Conservation (phyloP, 163 green algal species). For the Trebouxia gelatinosa region DNA sequence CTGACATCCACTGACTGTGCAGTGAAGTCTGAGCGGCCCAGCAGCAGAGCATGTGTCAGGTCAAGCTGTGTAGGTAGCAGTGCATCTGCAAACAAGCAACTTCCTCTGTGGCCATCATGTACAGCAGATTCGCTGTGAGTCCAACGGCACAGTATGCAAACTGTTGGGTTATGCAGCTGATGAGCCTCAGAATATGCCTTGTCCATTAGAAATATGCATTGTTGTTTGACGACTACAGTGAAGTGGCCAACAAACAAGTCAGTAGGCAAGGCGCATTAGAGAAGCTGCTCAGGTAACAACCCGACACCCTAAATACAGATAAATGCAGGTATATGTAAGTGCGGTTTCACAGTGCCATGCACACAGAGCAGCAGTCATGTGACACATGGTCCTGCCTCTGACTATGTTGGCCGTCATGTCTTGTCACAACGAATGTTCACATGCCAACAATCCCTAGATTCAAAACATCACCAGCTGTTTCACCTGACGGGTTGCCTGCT, state of each 20-base stretch:
- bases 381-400: background rate
- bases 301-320: no score
- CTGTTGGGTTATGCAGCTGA: background rate
- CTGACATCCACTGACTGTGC: conserved; percentile 70
- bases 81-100: conserved; percentile 16
- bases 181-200: background rate
- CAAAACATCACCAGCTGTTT: background rate
- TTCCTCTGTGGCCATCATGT: background rate
- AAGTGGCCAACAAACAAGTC: no score
- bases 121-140: background rate
- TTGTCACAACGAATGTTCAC: background rate
- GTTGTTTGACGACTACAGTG: no score
- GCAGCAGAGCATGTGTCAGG: conserved; percentile 12
- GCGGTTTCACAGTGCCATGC: background rate
- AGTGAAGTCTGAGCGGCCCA: conserved; percentile 81
- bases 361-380: background rate
- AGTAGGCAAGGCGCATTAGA: no score
- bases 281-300: no score
- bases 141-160: background rate
- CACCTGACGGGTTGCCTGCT: background rate
- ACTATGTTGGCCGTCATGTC: background rate
- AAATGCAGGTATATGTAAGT: no score
- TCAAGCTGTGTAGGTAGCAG: background rate
- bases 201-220: no score
- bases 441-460: background rate